Evolutionary conservation across 305 asterid species (phyloP), one percentile per base, ranked within the genome.

Genomic region (Solanum hybrid): DNA sequence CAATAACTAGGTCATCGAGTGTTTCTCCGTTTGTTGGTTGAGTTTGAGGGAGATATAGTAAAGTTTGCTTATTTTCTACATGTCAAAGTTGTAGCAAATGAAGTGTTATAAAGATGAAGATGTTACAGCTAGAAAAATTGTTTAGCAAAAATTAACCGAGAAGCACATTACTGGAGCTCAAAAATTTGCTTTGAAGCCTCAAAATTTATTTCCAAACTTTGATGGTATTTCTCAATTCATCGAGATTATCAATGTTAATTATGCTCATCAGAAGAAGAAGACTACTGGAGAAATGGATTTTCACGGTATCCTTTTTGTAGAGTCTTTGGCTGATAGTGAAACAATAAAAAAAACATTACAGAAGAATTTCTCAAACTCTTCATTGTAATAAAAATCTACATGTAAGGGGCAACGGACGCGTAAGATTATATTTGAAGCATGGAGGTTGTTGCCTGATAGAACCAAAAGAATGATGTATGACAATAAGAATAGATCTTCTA

Each of bases 91-190:
- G 87, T 42, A 81, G 86, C 27, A 34, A 78, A 96, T 95, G 96
- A 95, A 94, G n/a, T 91, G 93, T 88, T 91, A 94, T 60, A 94
- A 91, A 91, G 95, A 92, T 38, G 95, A 92, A 78, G 96, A 94
- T 76, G 36, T 90, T 78, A 91, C 76, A 90, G 95, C 95, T 5
- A 93, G 93, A 91, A 89, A 42, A 89, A 87, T 91, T 34, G 92
- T 96, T 0, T 93, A 95, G 92, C 71, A 85, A 86, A 93, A 89
- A 92, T 90, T 94, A 85, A 76, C 56, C 10, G 94, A 91, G 88
- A 60, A 60, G 5, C 94, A 95, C 86, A 82, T 92, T 29, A 10
- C 12, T 20, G 93, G 93, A 88, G 95, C 96, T 60, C 31, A 69
- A 69, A n/a, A 66, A 11, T n/a, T 8, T 10, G 10, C 31, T 66